Base-by-base conservation (phyloP, 345 rosid species). In the Psidium guajava region DNA sequence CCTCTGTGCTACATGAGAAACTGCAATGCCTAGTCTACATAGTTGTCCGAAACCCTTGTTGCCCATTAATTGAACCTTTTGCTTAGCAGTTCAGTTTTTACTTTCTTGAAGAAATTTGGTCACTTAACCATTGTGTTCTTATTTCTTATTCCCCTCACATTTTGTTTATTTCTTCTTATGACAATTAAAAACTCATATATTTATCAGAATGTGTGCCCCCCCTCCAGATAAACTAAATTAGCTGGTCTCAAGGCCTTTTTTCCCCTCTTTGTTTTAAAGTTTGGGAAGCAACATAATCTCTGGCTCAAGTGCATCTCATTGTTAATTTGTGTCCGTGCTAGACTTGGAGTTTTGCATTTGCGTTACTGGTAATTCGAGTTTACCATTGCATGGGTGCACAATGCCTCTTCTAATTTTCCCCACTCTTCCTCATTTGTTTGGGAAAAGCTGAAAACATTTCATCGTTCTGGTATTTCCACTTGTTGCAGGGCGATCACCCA, bases 401-500 rank as follows among this genome's bases (percentile, higher is more conserved):
- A 64, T 64, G 22, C 36, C 44, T 27, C 54, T n/a, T 28, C n/a
- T 82, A 20, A 27, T 82, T 82, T 15, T 21, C 36, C 56, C 22
- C 86, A 2, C n/a, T 49, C 40, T 64, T 69, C 16, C 27, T 77
- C 59, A 55, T 50, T 27, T 77, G 47, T 22, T 44, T 50, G 50
- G 54, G 25, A 69, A n/a, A 27, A 57, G 44, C 25, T 52, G 20
- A 32, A 18, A 25, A 15, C 56, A 61, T 47, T 47, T 59, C 54
- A 85, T 86, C 36, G 44, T 47, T 28, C 52, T 58, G 22, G 54
- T 85, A 22, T 8, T 6, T 25, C 6, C 61, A 16, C 18, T n/a
- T 82, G 56, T 59, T 85, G 69, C 92, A 93, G 96, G 96, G 77
- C 77, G 88, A 58, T 84, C 87, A 32, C 82, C 86, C 28, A 95